These are phyloP conservation scores for Ramaria rubella DNA, from an alignment of 768 basidiomycete genomes.

Conservation along the genomic window DNA sequence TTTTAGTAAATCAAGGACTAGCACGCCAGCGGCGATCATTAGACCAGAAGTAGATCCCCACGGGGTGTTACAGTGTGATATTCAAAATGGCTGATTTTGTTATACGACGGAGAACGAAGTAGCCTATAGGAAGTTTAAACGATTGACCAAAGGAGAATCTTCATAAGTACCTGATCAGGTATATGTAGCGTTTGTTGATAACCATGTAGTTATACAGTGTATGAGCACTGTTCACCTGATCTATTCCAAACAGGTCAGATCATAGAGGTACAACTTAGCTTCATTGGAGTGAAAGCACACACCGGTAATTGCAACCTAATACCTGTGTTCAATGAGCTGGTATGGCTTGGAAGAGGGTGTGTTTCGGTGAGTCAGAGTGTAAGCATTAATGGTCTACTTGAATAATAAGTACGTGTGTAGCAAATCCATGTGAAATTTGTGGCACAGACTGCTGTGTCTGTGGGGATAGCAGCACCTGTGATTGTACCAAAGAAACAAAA, in stretches of 20 bases:
- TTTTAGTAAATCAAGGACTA: background rate
- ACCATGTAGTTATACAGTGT: background rate
- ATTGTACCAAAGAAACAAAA: background rate
- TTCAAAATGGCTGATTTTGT: background rate
- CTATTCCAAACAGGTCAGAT: background rate
- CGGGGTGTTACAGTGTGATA: background rate
- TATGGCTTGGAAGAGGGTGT: too few relatives aligned
- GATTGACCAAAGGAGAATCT: background rate
- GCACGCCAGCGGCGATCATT: background rate
- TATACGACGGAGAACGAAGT: background rate
- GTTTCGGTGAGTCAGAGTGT: background rate
- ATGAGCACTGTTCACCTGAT: background rate
- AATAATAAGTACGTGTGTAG: too few relatives aligned
- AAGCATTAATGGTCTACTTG: too few relatives aligned
- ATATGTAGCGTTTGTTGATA: background rate
- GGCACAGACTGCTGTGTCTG: too few relatives aligned
- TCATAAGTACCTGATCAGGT: background rate
- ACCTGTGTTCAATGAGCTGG: background rate
- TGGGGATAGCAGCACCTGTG: too few relatives aligned
- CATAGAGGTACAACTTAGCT: background rate
- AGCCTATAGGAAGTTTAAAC: background rate
- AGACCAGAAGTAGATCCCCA: background rate
- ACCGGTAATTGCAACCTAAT: background rate
- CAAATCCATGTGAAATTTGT: too few relatives aligned
- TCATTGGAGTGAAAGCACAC: background rate